Evolutionary conservation across 2,329 filamentous ascomycete species (phyloP).

Genomic region (Byssoonygena ceratinophila): DNA sequence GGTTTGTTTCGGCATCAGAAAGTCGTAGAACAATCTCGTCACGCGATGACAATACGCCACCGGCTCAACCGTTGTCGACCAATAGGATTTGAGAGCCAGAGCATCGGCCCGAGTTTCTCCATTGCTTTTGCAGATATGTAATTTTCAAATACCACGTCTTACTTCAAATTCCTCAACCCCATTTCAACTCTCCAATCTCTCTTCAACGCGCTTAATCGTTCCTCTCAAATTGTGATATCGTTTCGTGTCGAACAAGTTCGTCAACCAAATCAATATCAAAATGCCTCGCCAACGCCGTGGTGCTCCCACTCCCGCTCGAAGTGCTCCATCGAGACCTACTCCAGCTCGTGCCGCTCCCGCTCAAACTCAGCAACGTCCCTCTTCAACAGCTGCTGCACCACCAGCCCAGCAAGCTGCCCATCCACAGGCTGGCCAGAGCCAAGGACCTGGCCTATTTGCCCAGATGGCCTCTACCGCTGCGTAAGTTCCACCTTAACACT

Average conservation of each 20-base stretch:
- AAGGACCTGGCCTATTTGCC: constrained; percentile 77
- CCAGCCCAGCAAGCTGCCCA: constrained; percentile 35
- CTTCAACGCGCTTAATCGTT: background rate
- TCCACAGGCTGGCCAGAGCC: constrained; percentile 34
- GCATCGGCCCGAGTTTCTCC: constrained; percentile 12
- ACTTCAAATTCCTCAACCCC: constrained; percentile 1
- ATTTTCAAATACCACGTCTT: constrained; percentile 10
- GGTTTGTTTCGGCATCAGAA: background rate
- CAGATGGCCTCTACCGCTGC: constrained; percentile 97
- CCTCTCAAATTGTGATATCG: background rate
- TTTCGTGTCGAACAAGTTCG: background rate
- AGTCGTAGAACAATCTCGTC: background rate
- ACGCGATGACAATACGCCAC: constrained; percentile 6
- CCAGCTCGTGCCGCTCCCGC: constrained; percentile 49
- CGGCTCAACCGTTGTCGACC: background rate
- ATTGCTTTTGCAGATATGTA: constrained; percentile 4
- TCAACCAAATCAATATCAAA: constrained; percentile 25
- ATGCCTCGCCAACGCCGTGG: constrained; percentile 73
- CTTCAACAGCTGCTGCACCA: constrained; percentile 55
- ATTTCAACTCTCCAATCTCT: background rate
- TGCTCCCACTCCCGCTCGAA: constrained; percentile 42
- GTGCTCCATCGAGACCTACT: constrained; percentile 56
- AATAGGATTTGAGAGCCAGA: constrained; percentile 5
- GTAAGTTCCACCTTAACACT: constrained; percentile 49
- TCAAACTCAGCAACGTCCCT: constrained; percentile 52